These are phyloP conservation scores for Melanomma pulvis-pyrius DNA, from an alignment of 495 filamentous ascomycete species.

Conservation along the genomic window DNA sequence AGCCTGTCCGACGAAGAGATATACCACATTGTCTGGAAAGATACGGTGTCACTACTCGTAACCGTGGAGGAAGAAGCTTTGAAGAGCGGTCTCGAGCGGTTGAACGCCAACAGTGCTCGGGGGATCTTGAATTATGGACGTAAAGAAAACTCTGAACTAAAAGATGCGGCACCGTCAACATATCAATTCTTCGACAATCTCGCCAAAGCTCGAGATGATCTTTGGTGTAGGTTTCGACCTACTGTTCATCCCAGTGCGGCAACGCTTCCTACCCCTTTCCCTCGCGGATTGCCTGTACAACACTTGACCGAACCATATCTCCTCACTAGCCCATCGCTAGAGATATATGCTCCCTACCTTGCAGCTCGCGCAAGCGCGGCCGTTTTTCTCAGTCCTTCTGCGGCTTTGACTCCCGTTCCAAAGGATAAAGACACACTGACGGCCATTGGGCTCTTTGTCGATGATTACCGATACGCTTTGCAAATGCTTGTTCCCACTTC, in stretches of 20 bases:
- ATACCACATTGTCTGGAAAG: slow-evolving; percentile 23
- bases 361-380: slow-evolving; percentile 11
- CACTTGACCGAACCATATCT: slow-evolving; percentile 6
- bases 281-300: slow-evolving; percentile 31
- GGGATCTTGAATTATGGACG: neutral
- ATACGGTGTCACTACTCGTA: slow-evolving; percentile 15
- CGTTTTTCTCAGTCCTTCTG: slow-evolving; percentile 8
- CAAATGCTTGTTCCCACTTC: slow-evolving; percentile 7
- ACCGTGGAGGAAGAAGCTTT: slow-evolving; percentile 18
- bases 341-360: slow-evolving; percentile 18
- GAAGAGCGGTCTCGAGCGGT: slow-evolving; percentile 9
- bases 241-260: slow-evolving; percentile 8
- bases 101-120: neutral
- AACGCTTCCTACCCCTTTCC: slow-evolving; percentile 20
- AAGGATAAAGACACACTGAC: slow-evolving; percentile 14
- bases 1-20: slow-evolving; percentile 8
- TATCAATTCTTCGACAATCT: slow-evolving; percentile 32
- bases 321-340: neutral
- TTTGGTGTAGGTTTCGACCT: slow-evolving; percentile 27
- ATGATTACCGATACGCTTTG: slow-evolving; percentile 26
- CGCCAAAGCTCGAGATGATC: slow-evolving; percentile 22
- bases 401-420: neutral
- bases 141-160: neutral
- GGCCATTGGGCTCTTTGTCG: slow-evolving; percentile 28
- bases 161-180: neutral